Evolutionary conservation across 1,284 basidiomycete genomes (phyloP).

Genomic region (Tremellales sp.): DNA sequence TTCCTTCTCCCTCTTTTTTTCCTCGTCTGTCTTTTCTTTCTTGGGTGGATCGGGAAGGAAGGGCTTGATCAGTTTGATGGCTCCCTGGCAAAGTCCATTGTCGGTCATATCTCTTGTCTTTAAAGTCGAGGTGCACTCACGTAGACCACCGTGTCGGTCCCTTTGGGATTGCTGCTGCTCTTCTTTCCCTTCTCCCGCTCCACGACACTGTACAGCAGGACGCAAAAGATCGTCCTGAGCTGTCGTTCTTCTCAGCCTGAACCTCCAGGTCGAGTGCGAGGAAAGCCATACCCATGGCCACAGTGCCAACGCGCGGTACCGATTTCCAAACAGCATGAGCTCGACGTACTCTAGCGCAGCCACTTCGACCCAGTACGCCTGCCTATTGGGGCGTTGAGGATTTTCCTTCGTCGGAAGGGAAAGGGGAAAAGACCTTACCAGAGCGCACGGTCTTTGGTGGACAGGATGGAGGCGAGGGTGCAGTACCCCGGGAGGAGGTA

Average conservation of each 20-base stretch:
- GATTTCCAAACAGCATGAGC: conserved; percentile 24
- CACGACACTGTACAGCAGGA: conserved; percentile 20
- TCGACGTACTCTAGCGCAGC: conserved; percentile 31
- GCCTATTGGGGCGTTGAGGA: conserved; percentile 13
- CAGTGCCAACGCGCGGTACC: conserved; percentile 19
- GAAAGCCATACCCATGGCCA: conserved; percentile 28
- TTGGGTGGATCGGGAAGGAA: conserved; percentile 12
- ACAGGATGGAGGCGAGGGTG: conserved; percentile 18
- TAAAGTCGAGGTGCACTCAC: conserved; percentile 1
- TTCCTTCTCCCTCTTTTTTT: not conserved
- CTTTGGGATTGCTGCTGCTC: not conserved
- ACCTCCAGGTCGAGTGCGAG: not conserved
- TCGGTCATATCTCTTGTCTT: not conserved
- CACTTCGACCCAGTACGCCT: conserved; percentile 27
- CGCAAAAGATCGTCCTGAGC: conserved; percentile 26
- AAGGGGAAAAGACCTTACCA: conserved; percentile 15
- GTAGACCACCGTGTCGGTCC: not conserved
- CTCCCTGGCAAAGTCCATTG: conserved; percentile 16
- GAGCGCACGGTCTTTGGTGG: conserved; percentile 14
- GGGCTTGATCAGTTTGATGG: conserved; percentile 18
- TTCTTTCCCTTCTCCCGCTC: conserved; percentile 8
- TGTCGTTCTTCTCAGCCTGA: no score
- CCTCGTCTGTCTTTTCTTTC: not conserved
- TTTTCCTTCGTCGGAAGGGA: not conserved
- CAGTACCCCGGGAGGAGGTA: conserved; percentile 25